Evolutionary conservation across 345 rosid genomes (phyloP), one percentile per base, ranked within the genome.

Genomic region (Salix udensis): DNA sequence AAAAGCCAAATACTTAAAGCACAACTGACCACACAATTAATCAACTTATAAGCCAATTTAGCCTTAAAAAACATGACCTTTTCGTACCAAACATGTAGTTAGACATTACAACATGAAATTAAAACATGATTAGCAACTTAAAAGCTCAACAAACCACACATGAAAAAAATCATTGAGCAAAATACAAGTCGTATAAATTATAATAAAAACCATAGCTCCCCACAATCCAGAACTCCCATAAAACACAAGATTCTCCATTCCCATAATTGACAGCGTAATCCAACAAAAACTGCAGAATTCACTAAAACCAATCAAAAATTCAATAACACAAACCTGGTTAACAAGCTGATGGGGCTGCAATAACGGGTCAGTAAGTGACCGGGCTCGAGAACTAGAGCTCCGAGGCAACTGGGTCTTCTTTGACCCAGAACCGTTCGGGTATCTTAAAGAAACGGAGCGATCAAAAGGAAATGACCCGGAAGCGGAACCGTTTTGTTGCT

Each of bases 261-360:
- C 69, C 21, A 66, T 66, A 34, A 66, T 19, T 66, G 37, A 18
- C 46, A 66, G 6, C 0, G 23, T 37, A 19, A 31, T 34, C 46
- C 39, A 66, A 19, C 23, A 66, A 66, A 40, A 28, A 37, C 2
- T 21, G 36, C 26, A 30, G 5, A 21, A 42, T 23, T n/a, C 24
- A 19, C 30, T 28, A 24, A 68, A 40, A 5, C 50, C 40, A 12
- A 68, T 23, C n/a, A 4, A 2, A 18, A 61, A 7, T 16, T 18
- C 74, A 66, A 39, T 14, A 53, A 55, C 48, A 61, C 64, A 67
- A 81, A 95, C 99, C 99, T 87, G 90, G 76, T 86, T 92, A 84
- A 89, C 89, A 70, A 96, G 88, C 89, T 96, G 97, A 65, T 91
- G 94, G 80, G 97, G 99, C 78, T 89, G 91, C 75, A 93, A 80